Percentiles rank a stretch among this genome's conserved stretches.
phyloP scores from a whole-genome alignment of 768 basidiomycete species.

The Amanita rubescens region DNA sequence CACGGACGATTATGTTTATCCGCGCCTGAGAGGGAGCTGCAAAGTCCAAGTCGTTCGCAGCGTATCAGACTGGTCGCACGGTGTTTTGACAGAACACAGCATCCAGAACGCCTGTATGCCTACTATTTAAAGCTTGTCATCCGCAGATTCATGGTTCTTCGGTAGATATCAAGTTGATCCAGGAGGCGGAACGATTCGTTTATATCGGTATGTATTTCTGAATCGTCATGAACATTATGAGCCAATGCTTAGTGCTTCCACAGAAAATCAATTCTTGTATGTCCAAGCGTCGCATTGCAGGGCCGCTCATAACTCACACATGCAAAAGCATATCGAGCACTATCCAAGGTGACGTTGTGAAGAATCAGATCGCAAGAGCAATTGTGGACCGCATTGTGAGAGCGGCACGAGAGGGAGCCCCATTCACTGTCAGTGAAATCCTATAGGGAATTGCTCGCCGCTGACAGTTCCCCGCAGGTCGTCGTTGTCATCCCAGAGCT shows the following conservation, averaged over 20 bases:
- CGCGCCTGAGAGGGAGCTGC: slow-evolving; percentile 37
- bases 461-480: slow-evolving; percentile 39
- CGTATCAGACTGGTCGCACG: slow-evolving; percentile 92
- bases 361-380: slow-evolving; percentile 79
- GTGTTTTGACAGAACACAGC: slow-evolving; percentile 81
- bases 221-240: no score
- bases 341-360: slow-evolving; percentile 51
- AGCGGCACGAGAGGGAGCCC: slow-evolving; percentile 61
- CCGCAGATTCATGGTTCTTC: neutral
- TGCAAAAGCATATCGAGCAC: slow-evolving; percentile 68
- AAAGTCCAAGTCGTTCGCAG: slow-evolving; percentile 79
- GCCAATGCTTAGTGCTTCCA: slow-evolving; percentile 10
- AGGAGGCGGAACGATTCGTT: slow-evolving; percentile 80
- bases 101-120: slow-evolving; percentile 89
- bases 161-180: slow-evolving; percentile 71
- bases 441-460: neutral
- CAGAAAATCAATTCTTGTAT: slow-evolving; percentile 86
- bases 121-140: neutral
- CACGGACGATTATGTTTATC: slow-evolving; percentile 23
- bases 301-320: slow-evolving; percentile 6
- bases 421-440: slow-evolving; percentile 58
- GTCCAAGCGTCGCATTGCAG: slow-evolving; percentile 17
- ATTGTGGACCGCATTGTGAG: slow-evolving; percentile 78
- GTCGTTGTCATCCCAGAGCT: slow-evolving; percentile 86
- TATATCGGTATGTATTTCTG: slow-evolving; percentile 71